Base-by-base conservation (phyloP, 345 rosid genomes). In the Gossypium rotundifolium region DNA sequence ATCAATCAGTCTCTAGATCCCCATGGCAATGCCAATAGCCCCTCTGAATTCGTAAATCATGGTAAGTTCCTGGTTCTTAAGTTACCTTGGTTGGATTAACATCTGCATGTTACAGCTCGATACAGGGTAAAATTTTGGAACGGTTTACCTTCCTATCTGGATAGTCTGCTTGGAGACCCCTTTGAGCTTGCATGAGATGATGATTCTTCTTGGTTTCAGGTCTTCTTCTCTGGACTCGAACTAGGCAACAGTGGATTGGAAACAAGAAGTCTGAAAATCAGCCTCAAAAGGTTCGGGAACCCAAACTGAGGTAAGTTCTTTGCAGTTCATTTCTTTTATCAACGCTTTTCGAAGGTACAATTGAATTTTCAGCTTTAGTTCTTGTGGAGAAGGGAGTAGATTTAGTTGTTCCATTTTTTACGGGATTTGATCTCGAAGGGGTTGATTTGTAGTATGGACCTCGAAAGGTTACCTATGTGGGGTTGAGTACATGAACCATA, bases 191-290 rank as follows among this genome's bases (percentile, higher is more conserved):
- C 20, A n/a, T 49, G 17, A 25, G 59, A 49, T 27, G 44, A 52
- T 4, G 4, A 70, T 23, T n/a, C 48, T 25, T 70, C 23, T 73
- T 67, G 51, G 52, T 25, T 78, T 18, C 81, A 90, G 97, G 97
- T 63, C 81, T 85, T 79, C 82, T 76, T 74, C 87, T 85, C 7
- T 92, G 97, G 97, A 88, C 83, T 80, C 93, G 86, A 77, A 82
- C 81, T 17, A 88, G 93, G 80, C 93, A 87, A 66, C 86, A 81
- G 16, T 92, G 95, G 95, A 80, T 87, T 64, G 84, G 86, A 79
- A 86, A 69, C 73, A 85, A 84, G 76, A 81, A 71, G 70, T 67
- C 83, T 40, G 79, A 74, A 52, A 78, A 72, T 33, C 78, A 29
- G 77, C 60, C 23, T 3, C 85, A 71, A 10, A 84, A 77, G 81